These are phyloP conservation scores for Sambucus nigra DNA, from an alignment of 129 eudicot genomes.

Conservation along the genomic window DNA sequence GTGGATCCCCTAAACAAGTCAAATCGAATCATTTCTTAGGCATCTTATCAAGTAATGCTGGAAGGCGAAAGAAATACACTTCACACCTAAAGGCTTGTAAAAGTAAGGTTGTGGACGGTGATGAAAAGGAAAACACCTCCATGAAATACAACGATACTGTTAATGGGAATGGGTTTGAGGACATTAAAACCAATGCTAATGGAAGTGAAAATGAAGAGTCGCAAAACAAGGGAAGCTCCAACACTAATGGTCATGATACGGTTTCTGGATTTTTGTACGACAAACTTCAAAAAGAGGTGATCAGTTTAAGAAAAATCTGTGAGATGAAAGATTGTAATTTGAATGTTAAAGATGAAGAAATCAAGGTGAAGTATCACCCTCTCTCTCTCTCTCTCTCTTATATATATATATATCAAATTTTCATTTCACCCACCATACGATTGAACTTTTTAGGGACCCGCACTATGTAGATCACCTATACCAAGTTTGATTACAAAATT, in stretches of 20 bases:
- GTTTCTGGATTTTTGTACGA: conserved; percentile 91
- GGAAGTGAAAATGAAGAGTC: conserved; percentile 24
- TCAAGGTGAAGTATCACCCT: conserved; percentile 36
- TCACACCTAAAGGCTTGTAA: conserved; percentile 76
- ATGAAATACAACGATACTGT: conserved; percentile 22
- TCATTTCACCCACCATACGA: too few relatives aligned
- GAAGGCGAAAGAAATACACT: conserved; percentile 52
- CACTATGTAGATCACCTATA: too few relatives aligned
- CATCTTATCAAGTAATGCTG: conserved; percentile 41
- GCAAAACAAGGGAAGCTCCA: conserved; percentile 9
- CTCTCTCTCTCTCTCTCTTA: background rate
- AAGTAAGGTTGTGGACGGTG: conserved; percentile 40
- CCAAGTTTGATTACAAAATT: too few relatives aligned
- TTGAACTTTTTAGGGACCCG: too few relatives aligned
- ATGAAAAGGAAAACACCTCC: conserved; percentile 46
- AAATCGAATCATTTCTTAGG: conserved; percentile 38
- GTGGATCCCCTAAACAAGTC: conserved; percentile 40
- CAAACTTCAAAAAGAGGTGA: conserved; percentile 84
- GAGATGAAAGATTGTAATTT: conserved; percentile 44
- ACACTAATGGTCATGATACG: conserved; percentile 36
- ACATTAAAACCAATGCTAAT: conserved; percentile 18
- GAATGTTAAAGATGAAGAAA: conserved; percentile 66
- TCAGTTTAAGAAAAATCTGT: conserved; percentile 56
- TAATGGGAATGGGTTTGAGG: conserved; percentile 20
- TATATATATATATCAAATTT: too few relatives aligned